Conservation (phyloP, 2,329 filamentous ascomycete species). For the Hymenoscyphus infarciens region DNA sequence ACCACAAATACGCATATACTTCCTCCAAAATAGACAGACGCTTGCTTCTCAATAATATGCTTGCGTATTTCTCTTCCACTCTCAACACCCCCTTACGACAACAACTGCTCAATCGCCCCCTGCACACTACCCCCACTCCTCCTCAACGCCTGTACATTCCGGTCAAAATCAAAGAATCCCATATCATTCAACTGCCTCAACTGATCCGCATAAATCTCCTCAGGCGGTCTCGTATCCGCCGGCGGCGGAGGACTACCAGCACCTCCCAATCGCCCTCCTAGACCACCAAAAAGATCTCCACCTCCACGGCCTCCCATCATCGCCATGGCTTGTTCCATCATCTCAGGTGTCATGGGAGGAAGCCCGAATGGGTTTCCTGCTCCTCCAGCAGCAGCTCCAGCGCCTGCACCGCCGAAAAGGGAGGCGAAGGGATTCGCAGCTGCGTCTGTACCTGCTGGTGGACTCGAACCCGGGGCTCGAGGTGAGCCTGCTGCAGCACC, state of each 20-base stretch:
- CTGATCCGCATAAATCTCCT: constrained; percentile 89
- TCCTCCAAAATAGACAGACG: too few species aligned
- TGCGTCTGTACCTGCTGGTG: constrained; percentile 36
- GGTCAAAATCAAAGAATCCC: constrained; percentile 96
- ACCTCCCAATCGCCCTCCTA: constrained; percentile 13
- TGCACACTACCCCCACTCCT: constrained; percentile 91
- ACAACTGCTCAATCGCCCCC: constrained; percentile 77
- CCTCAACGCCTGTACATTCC: constrained; percentile 83
- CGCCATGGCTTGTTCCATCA: constrained; percentile 52
- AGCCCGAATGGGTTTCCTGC: constrained; percentile 42
- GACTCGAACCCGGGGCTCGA: constrained; percentile 33
- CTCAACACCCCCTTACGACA: constrained; percentile 32
- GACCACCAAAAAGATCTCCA: constrained; percentile 34
- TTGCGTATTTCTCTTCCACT: too few species aligned
- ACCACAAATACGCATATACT: too few species aligned
- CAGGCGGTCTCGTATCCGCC: constrained; percentile 80
- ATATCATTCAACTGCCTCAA: constrained; percentile 94
- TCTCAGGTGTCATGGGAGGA: constrained; percentile 51
- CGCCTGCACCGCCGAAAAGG: constrained; percentile 52
- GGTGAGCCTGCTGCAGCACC: constrained; percentile 31
- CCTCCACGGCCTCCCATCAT: constrained; percentile 29
- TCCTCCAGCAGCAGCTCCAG: constrained; percentile 29
- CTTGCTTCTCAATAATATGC: too few species aligned
- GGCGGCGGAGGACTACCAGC: constrained; percentile 49
- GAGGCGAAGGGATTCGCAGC: constrained; percentile 65